Conservation (phyloP, 495 filamentous ascomycete species). For the Podospora sp. region DNA sequence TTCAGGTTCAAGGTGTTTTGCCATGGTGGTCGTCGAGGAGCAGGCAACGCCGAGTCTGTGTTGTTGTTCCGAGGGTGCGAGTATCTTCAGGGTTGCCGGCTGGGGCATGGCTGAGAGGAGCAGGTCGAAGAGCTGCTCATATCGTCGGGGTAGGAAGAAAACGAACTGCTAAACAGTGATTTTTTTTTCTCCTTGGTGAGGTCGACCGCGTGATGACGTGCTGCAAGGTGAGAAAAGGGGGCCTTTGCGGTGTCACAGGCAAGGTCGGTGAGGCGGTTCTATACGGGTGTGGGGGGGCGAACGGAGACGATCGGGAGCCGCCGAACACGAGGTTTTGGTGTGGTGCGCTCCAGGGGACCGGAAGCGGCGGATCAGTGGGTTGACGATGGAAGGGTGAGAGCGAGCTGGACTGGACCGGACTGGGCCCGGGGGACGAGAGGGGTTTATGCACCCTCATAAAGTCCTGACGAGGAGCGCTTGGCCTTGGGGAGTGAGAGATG, state of each 20-base stretch:
- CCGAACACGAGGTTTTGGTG: slow-evolving; percentile 37
- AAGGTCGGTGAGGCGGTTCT: slow-evolving; percentile 9
- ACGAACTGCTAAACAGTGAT: neutral
- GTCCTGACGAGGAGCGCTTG: neutral
- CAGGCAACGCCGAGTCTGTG: neutral
- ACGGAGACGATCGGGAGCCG: slow-evolving; percentile 2
- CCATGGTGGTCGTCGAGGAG: slow-evolving; percentile 25
- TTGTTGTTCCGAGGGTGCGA: neutral
- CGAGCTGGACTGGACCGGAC: neutral
- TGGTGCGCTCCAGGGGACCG: slow-evolving; percentile 22
- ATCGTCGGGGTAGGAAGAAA: slow-evolving; percentile 22
- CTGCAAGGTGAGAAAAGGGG: neutral
- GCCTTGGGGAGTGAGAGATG: neutral
- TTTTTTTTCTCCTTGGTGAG: neutral
- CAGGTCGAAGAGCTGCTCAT: slow-evolving; percentile 41
- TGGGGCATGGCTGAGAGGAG: slow-evolving; percentile 35
- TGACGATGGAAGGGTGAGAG: neutral
- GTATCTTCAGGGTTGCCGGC: slow-evolving; percentile 35
- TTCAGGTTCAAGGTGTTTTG: slow-evolving; percentile 28
- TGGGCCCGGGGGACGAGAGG: neutral
- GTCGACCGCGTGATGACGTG: slow-evolving; percentile 22
- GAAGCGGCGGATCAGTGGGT: neutral
- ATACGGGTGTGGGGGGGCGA: slow-evolving; percentile 3
- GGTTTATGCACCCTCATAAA: slow-evolving; percentile 5
- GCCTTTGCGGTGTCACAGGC: slow-evolving; percentile 13